These are phyloP conservation scores for Astragalus membranaceus DNA, from an alignment of 306 rosid species.

Conservation along the genomic window DNA sequence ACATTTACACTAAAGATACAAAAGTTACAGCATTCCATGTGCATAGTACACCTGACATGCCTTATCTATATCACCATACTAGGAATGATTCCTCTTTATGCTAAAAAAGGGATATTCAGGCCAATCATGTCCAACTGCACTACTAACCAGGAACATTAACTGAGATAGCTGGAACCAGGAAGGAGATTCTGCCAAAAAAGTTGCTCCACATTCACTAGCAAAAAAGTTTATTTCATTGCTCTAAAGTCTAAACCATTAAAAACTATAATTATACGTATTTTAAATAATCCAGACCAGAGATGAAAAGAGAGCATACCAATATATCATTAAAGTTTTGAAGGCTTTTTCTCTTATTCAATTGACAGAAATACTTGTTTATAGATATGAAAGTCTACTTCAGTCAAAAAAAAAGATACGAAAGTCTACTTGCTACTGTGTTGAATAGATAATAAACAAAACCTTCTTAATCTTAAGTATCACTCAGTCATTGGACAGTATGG, in stretches of 20 bases:
- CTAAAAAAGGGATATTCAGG: conserved; percentile 19
- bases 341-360: not conserved
- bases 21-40: conserved; percentile 24
- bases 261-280: conserved; percentile 7
- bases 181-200: conserved; percentile 30
- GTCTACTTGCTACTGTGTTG: not conserved
- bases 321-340: not conserved
- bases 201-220: conserved; percentile 20
- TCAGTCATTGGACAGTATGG: not conserved
- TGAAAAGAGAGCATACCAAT: conserved; percentile 11
- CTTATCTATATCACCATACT: conserved; percentile 14
- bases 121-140: conserved; percentile 15
- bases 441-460: not conserved
- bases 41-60: conserved; percentile 25
- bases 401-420: too few species aligned
- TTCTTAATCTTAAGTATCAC: not conserved
- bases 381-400: not conserved
- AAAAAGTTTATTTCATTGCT: conserved; percentile 20
- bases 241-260: conserved; percentile 16
- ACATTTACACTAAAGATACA: conserved; percentile 23
- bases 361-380: not conserved
- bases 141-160: conserved; percentile 24
- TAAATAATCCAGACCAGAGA: conserved; percentile 16
- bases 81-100: not conserved
- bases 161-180: conserved; percentile 24